phyloP scores from a whole-genome alignment of 1,284 basidiomycete genomes.

The Pascua sp. region DNA sequence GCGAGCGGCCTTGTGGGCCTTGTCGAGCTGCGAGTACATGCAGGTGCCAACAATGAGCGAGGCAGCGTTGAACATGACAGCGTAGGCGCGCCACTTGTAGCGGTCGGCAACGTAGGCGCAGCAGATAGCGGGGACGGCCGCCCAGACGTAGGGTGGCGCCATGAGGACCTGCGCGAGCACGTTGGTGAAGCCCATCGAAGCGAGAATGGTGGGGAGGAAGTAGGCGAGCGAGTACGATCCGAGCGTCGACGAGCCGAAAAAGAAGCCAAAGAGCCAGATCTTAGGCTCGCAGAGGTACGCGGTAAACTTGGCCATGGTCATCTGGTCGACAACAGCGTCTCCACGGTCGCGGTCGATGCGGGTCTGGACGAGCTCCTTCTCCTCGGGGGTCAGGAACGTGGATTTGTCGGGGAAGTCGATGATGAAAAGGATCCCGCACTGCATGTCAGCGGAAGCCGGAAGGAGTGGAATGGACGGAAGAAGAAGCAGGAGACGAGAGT shows the following conservation, averaged over 20 bases:
- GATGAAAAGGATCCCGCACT: slow-evolving; percentile 19
- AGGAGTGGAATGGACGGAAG: too few species aligned
- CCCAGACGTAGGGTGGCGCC: slow-evolving; percentile 48
- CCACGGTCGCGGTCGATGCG: slow-evolving; percentile 52
- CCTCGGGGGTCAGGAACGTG: slow-evolving; percentile 47
- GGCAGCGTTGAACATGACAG: slow-evolving; percentile 12
- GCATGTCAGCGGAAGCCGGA: too few species aligned
- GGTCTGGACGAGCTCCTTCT: slow-evolving; percentile 45
- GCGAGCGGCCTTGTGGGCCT: slow-evolving; percentile 6
- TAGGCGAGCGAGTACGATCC: slow-evolving; percentile 29
- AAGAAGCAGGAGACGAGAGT: too few species aligned
- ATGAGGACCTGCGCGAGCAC: slow-evolving; percentile 41
- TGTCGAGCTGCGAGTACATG: slow-evolving; percentile 15
- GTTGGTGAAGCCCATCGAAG: slow-evolving; percentile 42
- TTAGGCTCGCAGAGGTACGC: slow-evolving; percentile 47
- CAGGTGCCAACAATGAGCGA: slow-evolving; percentile 11
- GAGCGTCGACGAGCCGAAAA: slow-evolving; percentile 36
- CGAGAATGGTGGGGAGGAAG: slow-evolving; percentile 49
- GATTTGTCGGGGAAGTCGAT: slow-evolving; percentile 53
- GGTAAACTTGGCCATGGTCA: slow-evolving; percentile 43
- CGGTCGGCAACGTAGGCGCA: slow-evolving; percentile 44
- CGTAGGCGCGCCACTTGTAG: slow-evolving; percentile 1
- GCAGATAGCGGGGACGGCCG: slow-evolving; percentile 42
- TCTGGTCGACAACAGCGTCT: slow-evolving; percentile 47
- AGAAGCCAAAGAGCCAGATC: slow-evolving; percentile 50